Evolutionary conservation across 345 rosid species (phyloP).

Genomic region (Gossypium mustelinum): DNA sequence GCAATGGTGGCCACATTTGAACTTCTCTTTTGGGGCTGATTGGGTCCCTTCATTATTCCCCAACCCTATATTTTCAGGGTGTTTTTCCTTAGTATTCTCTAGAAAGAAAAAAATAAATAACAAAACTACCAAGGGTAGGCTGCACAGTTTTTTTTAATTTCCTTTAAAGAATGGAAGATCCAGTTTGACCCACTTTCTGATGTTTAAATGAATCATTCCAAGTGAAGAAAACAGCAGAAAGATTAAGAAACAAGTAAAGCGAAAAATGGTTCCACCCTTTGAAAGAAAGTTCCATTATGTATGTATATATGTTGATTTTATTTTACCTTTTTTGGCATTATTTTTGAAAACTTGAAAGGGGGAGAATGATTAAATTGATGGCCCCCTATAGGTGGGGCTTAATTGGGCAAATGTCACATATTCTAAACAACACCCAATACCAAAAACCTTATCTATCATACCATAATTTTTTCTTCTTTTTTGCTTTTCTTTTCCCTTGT

Average conservation of each 20-base stretch:
- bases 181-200: slow-evolving; percentile 5
- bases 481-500: background rate
- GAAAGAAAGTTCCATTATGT: background rate
- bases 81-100: background rate
- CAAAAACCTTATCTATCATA: slow-evolving; percentile 26
- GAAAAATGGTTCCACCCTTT: background rate
- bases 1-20: background rate
- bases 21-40: background rate
- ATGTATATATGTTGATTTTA: background rate
- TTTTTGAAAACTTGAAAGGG: slow-evolving; percentile 28
- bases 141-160: background rate
- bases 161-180: background rate
- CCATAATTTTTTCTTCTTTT: background rate
- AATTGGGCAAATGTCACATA: slow-evolving; percentile 33
- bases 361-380: slow-evolving; percentile 28
- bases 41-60: background rate
- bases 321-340: slow-evolving; percentile 31
- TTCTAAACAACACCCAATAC: slow-evolving; percentile 1
- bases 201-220: background rate
- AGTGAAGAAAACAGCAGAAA: background rate
- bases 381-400: slow-evolving; percentile 32
- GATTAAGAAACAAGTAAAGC: background rate
- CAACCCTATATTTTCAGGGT: background rate
- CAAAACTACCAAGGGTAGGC: background rate
- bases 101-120: too few species aligned